Evolutionary conservation across 345 rosid genomes (phyloP), one percentile per base, ranked within the genome.

Genomic region (Dimocarpus longan): DNA sequence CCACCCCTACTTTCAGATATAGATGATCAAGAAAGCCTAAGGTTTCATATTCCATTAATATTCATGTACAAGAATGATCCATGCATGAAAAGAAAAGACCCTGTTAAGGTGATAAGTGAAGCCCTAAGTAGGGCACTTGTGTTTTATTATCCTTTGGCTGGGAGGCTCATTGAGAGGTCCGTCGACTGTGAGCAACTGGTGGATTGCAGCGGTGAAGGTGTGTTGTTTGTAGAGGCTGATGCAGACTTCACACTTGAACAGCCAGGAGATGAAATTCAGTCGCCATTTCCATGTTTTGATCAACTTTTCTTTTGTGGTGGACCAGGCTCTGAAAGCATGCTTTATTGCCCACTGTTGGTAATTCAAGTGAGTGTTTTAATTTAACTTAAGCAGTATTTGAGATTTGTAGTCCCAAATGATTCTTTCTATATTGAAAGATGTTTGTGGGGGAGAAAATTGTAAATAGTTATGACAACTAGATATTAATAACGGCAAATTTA

Each of bases 171-270:
- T 22, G 79, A 13, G 48, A 56, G 73, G 66, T 2, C 37, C 3
- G n/a, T 6, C 0, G n/a, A 67, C 13, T 10, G 52, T 13, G 67
- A 76, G 54, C 66, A 67, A 16, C 22, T n/a, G 46, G 52, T 76
- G 46, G 73, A 76, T 39, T 76, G 73, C 54, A 76, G 10, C 3
- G 73, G 39, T 1, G 66, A 79, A 22, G 81, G 77, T 1, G 43
- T 54, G 5, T 22, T 79, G 66, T 79, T 73, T 28, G 13, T 66
- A 3, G 73, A 79, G 43, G 82, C 78, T 11, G 78, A 73, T 73
- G 82, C 77, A 1, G 64, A 79, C 13, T 52, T 73, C 59, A 37
- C 67, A 13, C 66, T 79, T 10, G 66, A 72, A 3, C 26, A 67
- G 7, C 43, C 73, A 22, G 77, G 66, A 0, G 73, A 79, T 73